Conservation (phyloP, 768 basidiomycete genomes). For the Mycena kentingensis region DNA sequence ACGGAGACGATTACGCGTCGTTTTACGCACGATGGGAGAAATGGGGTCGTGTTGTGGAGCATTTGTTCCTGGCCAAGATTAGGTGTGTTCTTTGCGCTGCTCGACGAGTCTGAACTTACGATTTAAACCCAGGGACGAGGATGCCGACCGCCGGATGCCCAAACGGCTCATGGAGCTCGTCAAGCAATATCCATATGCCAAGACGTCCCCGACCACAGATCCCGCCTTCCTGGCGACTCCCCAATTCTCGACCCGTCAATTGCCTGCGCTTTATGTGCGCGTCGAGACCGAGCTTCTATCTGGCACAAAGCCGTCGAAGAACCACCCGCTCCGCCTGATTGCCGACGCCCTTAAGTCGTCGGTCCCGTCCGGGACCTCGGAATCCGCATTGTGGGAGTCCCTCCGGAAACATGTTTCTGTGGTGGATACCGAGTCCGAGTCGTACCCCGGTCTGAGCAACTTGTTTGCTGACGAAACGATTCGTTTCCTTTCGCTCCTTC, state of each 20-base stretch:
- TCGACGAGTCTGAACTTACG: constrained; percentile 1
- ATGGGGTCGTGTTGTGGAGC: constrained; percentile 71
- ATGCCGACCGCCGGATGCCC: constrained; percentile 57
- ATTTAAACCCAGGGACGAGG: constrained; percentile 53
- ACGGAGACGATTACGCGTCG: constrained; percentile 57
- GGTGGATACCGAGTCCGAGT: constrained; percentile 41
- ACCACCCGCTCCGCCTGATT: constrained; percentile 62
- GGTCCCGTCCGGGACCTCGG: constrained; percentile 36
- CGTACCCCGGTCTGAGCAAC: constrained; percentile 43
- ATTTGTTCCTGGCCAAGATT: constrained; percentile 72
- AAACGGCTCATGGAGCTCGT: constrained; percentile 72
- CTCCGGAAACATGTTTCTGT: constrained; percentile 42
- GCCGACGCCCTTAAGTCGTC: constrained; percentile 59
- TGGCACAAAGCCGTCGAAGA: constrained; percentile 37
- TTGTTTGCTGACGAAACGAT: constrained; percentile 75
- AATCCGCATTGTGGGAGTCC: constrained; percentile 52
- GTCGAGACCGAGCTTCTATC: constrained; percentile 56
- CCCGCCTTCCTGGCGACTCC: constrained; percentile 59
- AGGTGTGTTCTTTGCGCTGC: constrained; percentile 46
- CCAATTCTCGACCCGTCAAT: constrained; percentile 64
- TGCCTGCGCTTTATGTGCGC: constrained; percentile 68
- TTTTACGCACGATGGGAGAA: constrained; percentile 80
- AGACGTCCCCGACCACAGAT: constrained; percentile 31
- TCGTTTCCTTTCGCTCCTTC: constrained; percentile 51
- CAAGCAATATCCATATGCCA: constrained; percentile 64